Evolutionary conservation across 495 filamentous ascomycete species (phyloP).

Genomic region (Pyronema omphalodes): DNA sequence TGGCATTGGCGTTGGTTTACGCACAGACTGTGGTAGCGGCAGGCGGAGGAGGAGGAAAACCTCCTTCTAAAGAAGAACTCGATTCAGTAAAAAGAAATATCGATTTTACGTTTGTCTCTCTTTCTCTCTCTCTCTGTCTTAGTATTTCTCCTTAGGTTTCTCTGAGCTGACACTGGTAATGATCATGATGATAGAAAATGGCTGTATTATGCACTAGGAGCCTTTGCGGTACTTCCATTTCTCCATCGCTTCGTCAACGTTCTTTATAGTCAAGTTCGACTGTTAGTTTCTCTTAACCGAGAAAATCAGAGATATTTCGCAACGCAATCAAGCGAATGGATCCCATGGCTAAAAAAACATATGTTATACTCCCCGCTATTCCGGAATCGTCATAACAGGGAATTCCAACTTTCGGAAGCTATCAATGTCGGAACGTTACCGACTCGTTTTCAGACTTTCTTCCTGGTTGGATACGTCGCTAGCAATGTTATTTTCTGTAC

Average conservation of each 20-base stretch:
- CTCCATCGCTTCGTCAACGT: constrained; percentile 40
- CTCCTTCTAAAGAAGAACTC: too few relatives aligned
- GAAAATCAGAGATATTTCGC: constrained; percentile 43
- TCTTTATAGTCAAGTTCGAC: constrained; percentile 50
- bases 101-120: too few relatives aligned
- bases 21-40: too few relatives aligned
- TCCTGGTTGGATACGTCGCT: constrained; percentile 51
- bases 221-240: constrained; percentile 35
- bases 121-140: too few relatives aligned
- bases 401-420: constrained; percentile 71
- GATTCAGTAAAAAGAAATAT: too few relatives aligned
- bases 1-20: too few relatives aligned
- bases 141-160: too few relatives aligned
- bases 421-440: constrained; percentile 80
- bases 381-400: constrained; percentile 68
- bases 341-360: constrained; percentile 59
- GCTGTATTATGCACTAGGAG: constrained; percentile 28
- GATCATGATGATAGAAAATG: constrained; percentile 20
- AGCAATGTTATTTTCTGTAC: constrained; percentile 68
- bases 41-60: too few relatives aligned
- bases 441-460: constrained; percentile 60
- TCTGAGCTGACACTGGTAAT: constrained; percentile 1
- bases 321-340: constrained; percentile 27
- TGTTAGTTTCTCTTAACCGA: constrained; percentile 48
- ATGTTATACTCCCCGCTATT: constrained; percentile 67